Evolutionary conservation across 75 land plant genomes (phyloP).

Genomic region (Selaginella moellendorffii): DNA sequence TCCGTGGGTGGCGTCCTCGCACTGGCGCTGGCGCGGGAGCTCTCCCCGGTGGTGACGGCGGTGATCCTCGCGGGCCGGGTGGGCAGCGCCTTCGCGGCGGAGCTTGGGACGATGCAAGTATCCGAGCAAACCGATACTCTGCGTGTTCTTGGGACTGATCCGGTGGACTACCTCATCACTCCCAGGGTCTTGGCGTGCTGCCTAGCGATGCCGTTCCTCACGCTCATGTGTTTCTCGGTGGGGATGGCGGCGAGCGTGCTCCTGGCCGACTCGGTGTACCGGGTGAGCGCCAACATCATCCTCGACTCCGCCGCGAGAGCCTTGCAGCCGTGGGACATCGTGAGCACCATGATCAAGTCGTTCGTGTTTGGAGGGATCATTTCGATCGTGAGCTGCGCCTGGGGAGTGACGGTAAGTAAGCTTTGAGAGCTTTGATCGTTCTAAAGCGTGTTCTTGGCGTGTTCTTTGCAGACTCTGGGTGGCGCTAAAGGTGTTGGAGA

Average conservation of each 20-base stretch:
- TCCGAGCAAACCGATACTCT: conserved; percentile 91
- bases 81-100: conserved; percentile 87
- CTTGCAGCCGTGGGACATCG: conserved; percentile 74
- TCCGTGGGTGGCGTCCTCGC: conserved; percentile 88
- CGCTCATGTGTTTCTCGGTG: conserved; percentile 63
- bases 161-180: conserved; percentile 74
- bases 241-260: conserved; percentile 87
- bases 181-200: conserved; percentile 82
- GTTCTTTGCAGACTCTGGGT: conserved; percentile 62
- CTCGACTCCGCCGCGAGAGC: conserved; percentile 80
- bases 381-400: conserved; percentile 61
- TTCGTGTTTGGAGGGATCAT: conserved; percentile 76
- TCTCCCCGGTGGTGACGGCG: conserved; percentile 80
- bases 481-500: conserved; percentile 99
- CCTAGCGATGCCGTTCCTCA: conserved; percentile 60
- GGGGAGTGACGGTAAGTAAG: neutral
- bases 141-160: conserved; percentile 68
- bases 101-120: conserved; percentile 96
- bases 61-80: conserved; percentile 76
- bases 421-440: neutral
- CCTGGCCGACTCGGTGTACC: conserved; percentile 72
- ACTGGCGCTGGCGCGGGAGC: conserved; percentile 74
- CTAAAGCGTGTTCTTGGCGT: neutral
- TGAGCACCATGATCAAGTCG: conserved; percentile 86
- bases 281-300: conserved; percentile 77